Evolutionary conservation across 2,329 filamentous ascomycete genomes (phyloP), one percentile per base, ranked within the genome.

Genomic region (Cordyceps fumosorosea): DNA sequence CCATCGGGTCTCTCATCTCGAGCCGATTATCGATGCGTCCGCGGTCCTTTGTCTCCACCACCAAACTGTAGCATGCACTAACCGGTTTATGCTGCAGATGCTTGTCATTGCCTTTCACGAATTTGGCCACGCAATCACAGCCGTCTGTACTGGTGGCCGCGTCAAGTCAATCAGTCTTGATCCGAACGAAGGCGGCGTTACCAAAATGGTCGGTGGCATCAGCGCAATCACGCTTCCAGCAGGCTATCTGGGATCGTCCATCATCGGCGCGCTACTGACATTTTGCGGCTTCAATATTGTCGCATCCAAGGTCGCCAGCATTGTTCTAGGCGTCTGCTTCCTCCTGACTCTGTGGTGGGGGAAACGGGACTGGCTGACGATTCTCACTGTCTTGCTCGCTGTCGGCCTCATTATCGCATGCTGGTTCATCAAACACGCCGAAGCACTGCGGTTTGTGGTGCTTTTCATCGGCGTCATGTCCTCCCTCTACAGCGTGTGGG

Each of bases 391-490:
- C 10, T 71, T 91, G 8, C 75, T 87, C 6, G 89, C 89, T 0
- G 84, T 92, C 1, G 89, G 86, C 0, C 71, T 93, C 68, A 73
- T 93, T 29, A 77, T 92, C 1, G 89, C 80, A 0, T 90, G 86
- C 70, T 93, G 89, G 89, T 93, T 93, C 73, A 91, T 93, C 69
- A 81, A 82, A 4, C 88, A 92, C 72, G 89, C 88, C 0, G 85
- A 91, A 73, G 83, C 89, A 4, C 74, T 93, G 72, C 79, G 89
- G 63, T 93, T 89, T 70, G 83, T 91, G 57, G 87, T 90, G 58
- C 80, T 93, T 32, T 93, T 93, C 69, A 91, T 93, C 64, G 89
- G 89, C 48, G 89, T 92, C 67, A 92, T 93, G 89, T 89, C 85
- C 7, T 87, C 85, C 2, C 81, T 93, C 1, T 93, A 93, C 74